Evolutionary conservation across 2,329 filamentous ascomycete species (phyloP).

Genomic region (Plectosphaerella cucumerina): DNA sequence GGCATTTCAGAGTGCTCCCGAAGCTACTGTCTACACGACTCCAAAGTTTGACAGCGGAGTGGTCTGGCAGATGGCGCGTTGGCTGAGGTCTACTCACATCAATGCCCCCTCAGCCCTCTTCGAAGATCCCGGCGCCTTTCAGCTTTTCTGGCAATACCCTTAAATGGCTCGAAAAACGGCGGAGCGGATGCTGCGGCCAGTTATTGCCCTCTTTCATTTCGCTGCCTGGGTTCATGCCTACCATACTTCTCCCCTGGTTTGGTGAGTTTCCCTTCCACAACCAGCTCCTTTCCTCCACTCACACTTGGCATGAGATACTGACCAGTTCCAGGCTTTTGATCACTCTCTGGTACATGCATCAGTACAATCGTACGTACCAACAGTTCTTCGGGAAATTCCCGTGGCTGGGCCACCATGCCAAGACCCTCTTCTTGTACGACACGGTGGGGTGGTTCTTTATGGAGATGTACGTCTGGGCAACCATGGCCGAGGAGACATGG

Average conservation of each 20-base stretch:
- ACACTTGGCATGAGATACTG: neutral
- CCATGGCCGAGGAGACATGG: conserved; percentile 6
- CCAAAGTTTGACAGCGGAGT: conserved; percentile 14
- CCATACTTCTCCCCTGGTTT: neutral
- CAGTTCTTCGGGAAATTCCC: conserved; percentile 7
- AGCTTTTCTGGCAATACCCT: conserved; percentile 5
- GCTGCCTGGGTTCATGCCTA: conserved; percentile 1
- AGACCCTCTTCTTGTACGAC: conserved; percentile 9
- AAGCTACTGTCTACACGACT: conserved; percentile 16
- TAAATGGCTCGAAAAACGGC: conserved; percentile 13
- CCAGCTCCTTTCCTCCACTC: too few relatives aligned
- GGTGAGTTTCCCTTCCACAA: neutral
- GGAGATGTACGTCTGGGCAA: conserved; percentile 9
- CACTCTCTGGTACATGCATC: conserved; percentile 6
- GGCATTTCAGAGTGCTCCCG: conserved; percentile 17
- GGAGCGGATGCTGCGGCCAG: conserved; percentile 7
- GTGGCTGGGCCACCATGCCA: conserved; percentile 2
- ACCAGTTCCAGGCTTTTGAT: conserved; percentile 1
- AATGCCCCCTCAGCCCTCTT: neutral
- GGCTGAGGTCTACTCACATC: conserved; percentile 16
- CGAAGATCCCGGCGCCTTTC: conserved; percentile 4
- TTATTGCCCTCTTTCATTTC: conserved; percentile 8
- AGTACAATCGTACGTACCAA: conserved; percentile 2
- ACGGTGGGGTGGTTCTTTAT: conserved; percentile 5
- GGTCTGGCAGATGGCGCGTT: conserved; percentile 17